Base-by-base conservation (phyloP, 257 asterid species). In the Ajuga chamaepitys region DNA sequence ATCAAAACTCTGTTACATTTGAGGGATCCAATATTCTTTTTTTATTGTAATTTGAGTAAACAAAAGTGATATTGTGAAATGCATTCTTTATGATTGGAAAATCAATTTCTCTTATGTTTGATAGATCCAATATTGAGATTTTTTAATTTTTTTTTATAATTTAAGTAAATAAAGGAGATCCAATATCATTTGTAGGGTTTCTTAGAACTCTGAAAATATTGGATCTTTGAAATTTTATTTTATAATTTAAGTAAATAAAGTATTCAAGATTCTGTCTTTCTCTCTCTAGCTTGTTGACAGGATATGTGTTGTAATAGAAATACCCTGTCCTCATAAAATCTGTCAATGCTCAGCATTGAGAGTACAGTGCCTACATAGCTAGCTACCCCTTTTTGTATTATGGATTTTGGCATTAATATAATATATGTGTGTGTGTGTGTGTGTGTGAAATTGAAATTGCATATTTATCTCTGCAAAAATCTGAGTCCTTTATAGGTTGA, bases 381-480 rank as follows among this genome's bases (percentile, higher is more conserved):
- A 66, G 57, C 14, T 14, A 46, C 26, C 22, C 18, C 26, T 32
- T 50, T 25, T 4, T 20, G 18, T 14, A 56, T 72, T 66, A 51
- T n/a, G 78, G 78, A 58, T 59, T 30, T 66, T 41, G 69, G 58
- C 44, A 4, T 16, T 53, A 45, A 22, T 22, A 51, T 3, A 0
- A 26, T 59, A 34, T 65, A 41, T 45, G 47, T 7, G 40, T 35
- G 7, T 51, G 4, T 44, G 25, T 45, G 26, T 54, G 2, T 42
- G 5, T 22, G 25, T 35, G 13, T 28, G 17, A 52, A 52, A 51
- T 58, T 41, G 65, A 70, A 74, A 70, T 47, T 44, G 65, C 37
- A 44, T 16, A 45, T 64, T 62, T 40, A 47, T 70, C 20, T 68
- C 47, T 41, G 24, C 56, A 62, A 50, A n/a, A 70, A 70, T 74